Percentiles rank a stretch among this genome's conserved stretches.
Evolutionary conservation across 163 green algal species (phyloP).

Genomic region (Prototheca wickerhamii): DNA sequence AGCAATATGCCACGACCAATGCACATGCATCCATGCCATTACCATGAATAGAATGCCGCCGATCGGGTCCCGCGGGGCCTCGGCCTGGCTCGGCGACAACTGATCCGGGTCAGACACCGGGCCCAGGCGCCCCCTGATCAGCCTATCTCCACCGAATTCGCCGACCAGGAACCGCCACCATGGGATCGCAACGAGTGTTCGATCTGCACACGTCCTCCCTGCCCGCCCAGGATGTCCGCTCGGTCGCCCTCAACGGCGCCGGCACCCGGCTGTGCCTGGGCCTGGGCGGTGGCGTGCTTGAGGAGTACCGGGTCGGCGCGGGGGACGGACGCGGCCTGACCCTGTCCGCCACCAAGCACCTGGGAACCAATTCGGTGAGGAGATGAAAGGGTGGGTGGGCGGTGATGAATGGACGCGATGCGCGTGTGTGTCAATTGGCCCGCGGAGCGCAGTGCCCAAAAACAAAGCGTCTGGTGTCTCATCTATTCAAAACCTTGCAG

Average conservation of each 20-base stretch:
- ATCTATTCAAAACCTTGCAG: neutral
- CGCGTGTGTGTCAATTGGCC: neutral
- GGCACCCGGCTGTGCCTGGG: neutral
- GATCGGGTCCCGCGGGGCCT: too few species aligned
- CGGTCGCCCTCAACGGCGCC: neutral
- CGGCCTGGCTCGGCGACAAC: neutral
- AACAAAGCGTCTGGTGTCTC: neutral
- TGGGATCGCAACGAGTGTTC: neutral
- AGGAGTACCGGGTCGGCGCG: conserved; percentile 2
- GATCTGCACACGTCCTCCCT: neutral
- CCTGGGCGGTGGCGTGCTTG: neutral
- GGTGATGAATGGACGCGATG: neutral
- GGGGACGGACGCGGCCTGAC: neutral
- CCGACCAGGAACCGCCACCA: too few species aligned
- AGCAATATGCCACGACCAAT: too few species aligned
- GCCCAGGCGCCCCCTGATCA: neutral
- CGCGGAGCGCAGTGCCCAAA: neutral
- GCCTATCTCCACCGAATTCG: neutral
- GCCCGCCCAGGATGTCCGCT: neutral
- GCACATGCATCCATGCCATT: too few species aligned
- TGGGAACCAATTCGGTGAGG: neutral
- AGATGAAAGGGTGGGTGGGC: neutral
- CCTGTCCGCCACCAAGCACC: conserved; percentile 1
- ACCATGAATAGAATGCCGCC: too few species aligned
- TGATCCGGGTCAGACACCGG: neutral